Evolutionary conservation across 2,329 filamentous ascomycete genomes (phyloP), one percentile per base, ranked within the genome.

Genomic region (Trichoderma brevicompactum): DNA sequence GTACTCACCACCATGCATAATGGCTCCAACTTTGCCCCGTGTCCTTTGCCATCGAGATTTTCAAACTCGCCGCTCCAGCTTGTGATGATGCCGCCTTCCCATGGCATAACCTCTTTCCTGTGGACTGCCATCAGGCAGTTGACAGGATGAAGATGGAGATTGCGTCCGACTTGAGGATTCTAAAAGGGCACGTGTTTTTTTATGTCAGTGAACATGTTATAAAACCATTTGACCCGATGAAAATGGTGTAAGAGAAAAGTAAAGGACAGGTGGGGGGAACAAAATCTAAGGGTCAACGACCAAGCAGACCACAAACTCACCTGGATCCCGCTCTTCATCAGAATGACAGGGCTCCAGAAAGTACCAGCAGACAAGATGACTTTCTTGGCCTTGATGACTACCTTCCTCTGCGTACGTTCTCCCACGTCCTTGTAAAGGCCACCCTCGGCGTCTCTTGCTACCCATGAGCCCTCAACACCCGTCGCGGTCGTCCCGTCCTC

Each of bases 61-160:
- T 96, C 91, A 70, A 94, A 92, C 62, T 91, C 87, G 49, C 83
- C 86, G 68, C 92, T 89, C 17, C 94, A 88, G 4, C 87, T 85
- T 0, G 94, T 97, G 66, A 97, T 85, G 70, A 94, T 94, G 2
- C 88, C 85, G 15, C 92, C 82, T 75, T 89, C 87, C 89, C 89
- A 92, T 0, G 88, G 87, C n/a, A 82, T 84, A 19, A 89, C 83
- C 41, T 91, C 88, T 66, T 92, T 83, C 38, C 89, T 82, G 75
- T 89, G 93, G n/a, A 88, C 81, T 2, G 85, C 90, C 4, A 76
- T 75, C 6, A 88, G 71, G 8, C 82, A 74, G 72, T 82, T 84
- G 72, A 88, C 89, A 1, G 93, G 94, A 73, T 98, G 94, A 0
- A 97, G 77, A 71, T 95, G 83, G 3, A 97, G 85, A 71, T 97